Evolutionary conservation across 2,329 filamentous ascomycete genomes (phyloP).

Genomic region (Fusarium sororula): DNA sequence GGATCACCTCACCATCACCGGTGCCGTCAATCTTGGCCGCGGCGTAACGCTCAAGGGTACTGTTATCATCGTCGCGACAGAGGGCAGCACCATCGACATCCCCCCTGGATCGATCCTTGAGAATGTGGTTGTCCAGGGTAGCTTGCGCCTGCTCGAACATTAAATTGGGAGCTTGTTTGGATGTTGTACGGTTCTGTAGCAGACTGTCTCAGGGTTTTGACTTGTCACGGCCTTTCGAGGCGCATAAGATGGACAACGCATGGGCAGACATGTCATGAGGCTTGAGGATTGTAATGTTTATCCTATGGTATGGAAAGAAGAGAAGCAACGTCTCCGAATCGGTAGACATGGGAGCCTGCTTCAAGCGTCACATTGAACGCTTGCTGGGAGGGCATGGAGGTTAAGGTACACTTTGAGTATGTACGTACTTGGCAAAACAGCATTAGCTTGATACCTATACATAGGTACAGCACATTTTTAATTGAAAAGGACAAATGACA

Average conservation of each 20-base stretch:
- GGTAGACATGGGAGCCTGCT: background rate
- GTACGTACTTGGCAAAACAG: conserved; percentile 35
- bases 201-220: conserved; percentile 5
- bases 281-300: background rate
- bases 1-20: conserved; percentile 96
- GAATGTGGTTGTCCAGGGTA: conserved; percentile 99
- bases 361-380: background rate
- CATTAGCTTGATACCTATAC: conserved; percentile 29
- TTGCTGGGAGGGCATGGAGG: conserved; percentile 2
- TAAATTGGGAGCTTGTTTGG: conserved; percentile 47
- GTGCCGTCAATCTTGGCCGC: conserved; percentile 94
- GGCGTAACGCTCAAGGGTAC: conserved; percentile 97
- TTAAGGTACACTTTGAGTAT: conserved; percentile 34
- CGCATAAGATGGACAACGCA: conserved; percentile 5
- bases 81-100: conserved; percentile 97
- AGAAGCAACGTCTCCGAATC: background rate
- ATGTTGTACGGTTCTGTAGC: conserved; percentile 1
- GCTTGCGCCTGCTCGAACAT: conserved; percentile 78
- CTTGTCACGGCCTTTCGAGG: conserved; percentile 10
- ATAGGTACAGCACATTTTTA: conserved; percentile 33
- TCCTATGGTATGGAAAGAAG: background rate
- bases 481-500: conserved; percentile 30
- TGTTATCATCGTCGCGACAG: conserved; percentile 97
- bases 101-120: conserved; percentile 96
- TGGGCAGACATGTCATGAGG: background rate